Percentiles rank a stretch among this genome's conserved stretches.
Evolutionary conservation across 2,329 filamentous ascomycete species (phyloP).

Genomic region (Penicillium sp.): DNA sequence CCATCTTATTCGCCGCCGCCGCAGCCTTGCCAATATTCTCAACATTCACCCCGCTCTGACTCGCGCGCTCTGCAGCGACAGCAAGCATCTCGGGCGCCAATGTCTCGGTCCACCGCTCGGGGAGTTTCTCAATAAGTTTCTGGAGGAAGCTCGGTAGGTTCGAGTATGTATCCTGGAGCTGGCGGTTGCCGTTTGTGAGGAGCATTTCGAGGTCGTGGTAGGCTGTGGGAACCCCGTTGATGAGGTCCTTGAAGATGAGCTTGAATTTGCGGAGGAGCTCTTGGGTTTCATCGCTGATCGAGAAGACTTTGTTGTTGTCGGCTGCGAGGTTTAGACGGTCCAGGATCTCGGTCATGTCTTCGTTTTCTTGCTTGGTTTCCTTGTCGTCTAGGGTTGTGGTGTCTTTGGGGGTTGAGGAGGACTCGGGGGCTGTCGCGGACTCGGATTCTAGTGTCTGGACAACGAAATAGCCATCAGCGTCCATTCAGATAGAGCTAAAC

Average conservation of each 20-base stretch:
- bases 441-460: slow-evolving; percentile 13
- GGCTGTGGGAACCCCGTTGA: slow-evolving; percentile 90
- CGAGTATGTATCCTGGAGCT: slow-evolving; percentile 67
- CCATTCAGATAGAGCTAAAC: not conserved
- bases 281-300: slow-evolving; percentile 81
- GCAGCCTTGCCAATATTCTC: slow-evolving; percentile 57
- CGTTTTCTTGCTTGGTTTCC: slow-evolving; percentile 63
- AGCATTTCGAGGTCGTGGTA: slow-evolving; percentile 83
- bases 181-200: slow-evolving; percentile 66
- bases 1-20: slow-evolving; percentile 68
- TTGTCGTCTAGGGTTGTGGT: slow-evolving; percentile 30
- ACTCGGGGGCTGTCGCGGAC: not conserved
- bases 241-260: slow-evolving; percentile 85
- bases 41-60: slow-evolving; percentile 63
- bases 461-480: not conserved
- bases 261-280: slow-evolving; percentile 85
- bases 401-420: not conserved
- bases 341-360: slow-evolving; percentile 78
- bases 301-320: slow-evolving; percentile 83
- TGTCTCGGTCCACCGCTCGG: slow-evolving; percentile 76
- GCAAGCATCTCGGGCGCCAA: slow-evolving; percentile 84
- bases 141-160: slow-evolving; percentile 78
- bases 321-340: slow-evolving; percentile 83
- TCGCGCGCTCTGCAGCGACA: slow-evolving; percentile 71
- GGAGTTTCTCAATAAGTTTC: slow-evolving; percentile 83